These are phyloP conservation scores for Globisporangium heterothallicum DNA, from an alignment of 352 stramenopile species.

Conservation along the genomic window DNA sequence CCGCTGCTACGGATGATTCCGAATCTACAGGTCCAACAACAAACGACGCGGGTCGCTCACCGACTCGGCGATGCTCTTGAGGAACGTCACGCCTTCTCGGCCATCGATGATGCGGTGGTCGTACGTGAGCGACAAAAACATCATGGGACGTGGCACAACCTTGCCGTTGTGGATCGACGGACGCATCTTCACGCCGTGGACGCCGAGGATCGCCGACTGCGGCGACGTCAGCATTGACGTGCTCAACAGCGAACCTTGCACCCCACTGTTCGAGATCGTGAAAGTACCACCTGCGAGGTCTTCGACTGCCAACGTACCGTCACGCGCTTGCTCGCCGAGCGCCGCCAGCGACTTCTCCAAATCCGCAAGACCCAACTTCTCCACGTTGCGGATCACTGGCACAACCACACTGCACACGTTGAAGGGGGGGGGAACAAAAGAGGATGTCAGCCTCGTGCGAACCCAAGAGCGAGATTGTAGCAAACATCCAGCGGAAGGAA, in stretches of 20 bases:
- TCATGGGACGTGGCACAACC: constrained; percentile 98
- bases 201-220: constrained; percentile 97
- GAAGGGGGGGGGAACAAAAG: neutral
- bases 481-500: constrained; percentile 14
- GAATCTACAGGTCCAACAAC: constrained; percentile 74
- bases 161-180: constrained; percentile 90
- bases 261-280: constrained; percentile 97
- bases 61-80: constrained; percentile 97
- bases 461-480: neutral
- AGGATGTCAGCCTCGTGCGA: constrained; percentile 6
- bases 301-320: constrained; percentile 64
- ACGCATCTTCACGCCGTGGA: constrained; percentile 98
- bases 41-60: constrained; percentile 94
- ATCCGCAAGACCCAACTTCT: constrained; percentile 95
- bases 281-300: constrained; percentile 98
- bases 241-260: constrained; percentile 96
- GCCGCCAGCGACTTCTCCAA: constrained; percentile 94
- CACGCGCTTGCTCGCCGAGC: constrained; percentile 74
- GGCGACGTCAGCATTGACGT: constrained; percentile 98
- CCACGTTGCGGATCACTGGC: constrained; percentile 97
- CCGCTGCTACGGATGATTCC: too few species aligned
- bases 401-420: constrained; percentile 90
- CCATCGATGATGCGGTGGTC: constrained; percentile 99
- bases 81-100: constrained; percentile 98
- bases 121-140: constrained; percentile 99